Percentiles rank a stretch among this genome's conserved stretches.
Evolutionary conservation across 768 basidiomycete species (phyloP).

Genomic region (Mrakia hoshinonis): DNA sequence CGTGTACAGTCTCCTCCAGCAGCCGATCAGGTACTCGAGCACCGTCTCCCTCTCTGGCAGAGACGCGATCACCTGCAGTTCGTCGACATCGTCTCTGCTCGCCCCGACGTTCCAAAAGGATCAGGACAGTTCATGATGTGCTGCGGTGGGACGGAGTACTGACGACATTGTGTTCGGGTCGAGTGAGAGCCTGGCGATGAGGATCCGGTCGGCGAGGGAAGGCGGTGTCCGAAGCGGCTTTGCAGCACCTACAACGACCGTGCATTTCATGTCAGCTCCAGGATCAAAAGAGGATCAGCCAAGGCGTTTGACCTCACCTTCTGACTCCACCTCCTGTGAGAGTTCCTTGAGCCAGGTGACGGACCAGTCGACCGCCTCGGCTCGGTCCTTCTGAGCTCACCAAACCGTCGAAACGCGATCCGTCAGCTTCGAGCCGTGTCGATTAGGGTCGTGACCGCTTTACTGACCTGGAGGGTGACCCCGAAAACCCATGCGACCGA

Average conservation of each 20-base stretch:
- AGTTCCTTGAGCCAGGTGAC: constrained; percentile 76
- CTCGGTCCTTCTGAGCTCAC: constrained; percentile 12
- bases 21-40: constrained; percentile 80
- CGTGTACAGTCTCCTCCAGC: constrained; percentile 78
- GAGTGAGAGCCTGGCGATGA: constrained; percentile 76
- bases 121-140: not conserved
- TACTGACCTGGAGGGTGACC: constrained; percentile 67
- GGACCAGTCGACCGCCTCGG: constrained; percentile 46
- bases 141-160: constrained; percentile 28
- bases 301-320: constrained; percentile 6
- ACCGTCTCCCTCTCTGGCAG: constrained; percentile 68
- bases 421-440: not conserved
- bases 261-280: not conserved
- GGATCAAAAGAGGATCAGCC: not conserved
- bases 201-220: constrained; percentile 63
- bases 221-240: constrained; percentile 47
- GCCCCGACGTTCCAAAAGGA: not conserved
- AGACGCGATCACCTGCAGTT: constrained; percentile 49
- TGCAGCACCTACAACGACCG: constrained; percentile 32
- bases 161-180: constrained; percentile 66
- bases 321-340: constrained; percentile 51
- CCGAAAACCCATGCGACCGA: constrained; percentile 60
- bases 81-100: constrained; percentile 44
- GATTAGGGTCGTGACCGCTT: not conserved
- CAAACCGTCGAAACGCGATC: not conserved